phyloP scores from a whole-genome alignment of 805 yeast genomes.

The Zygoascus flipseniorum region DNA sequence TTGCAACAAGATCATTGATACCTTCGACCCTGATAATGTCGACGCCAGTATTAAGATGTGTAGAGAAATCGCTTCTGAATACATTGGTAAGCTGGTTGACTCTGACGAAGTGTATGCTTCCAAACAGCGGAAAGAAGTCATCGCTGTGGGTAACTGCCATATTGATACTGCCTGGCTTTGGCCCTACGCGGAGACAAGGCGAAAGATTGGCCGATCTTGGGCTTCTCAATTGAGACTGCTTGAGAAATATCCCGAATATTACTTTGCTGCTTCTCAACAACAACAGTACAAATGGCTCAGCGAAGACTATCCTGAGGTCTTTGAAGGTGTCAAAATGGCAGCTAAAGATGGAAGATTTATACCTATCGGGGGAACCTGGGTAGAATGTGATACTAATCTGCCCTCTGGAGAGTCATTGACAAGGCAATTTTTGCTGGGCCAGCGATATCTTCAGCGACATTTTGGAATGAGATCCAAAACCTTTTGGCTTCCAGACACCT shows the following conservation, averaged over 20 bases:
- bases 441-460: conserved; percentile 68
- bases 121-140: conserved; percentile 39
- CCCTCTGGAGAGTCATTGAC: conserved; percentile 90
- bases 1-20: conserved; percentile 76
- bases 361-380: conserved; percentile 97
- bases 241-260: conserved; percentile 85
- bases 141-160: conserved; percentile 89
- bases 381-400: conserved; percentile 90
- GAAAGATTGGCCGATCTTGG: conserved; percentile 93
- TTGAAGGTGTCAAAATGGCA: conserved; percentile 49
- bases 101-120: conserved; percentile 49
- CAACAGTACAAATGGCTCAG: conserved; percentile 93
- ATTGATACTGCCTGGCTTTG: conserved; percentile 98
- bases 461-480: conserved; percentile 69
- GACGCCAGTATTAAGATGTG: conserved; percentile 49
- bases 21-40: conserved; percentile 62
- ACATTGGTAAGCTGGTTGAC: conserved; percentile 59
- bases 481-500: conserved; percentile 96
- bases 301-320: conserved; percentile 78
- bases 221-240: conserved; percentile 80
- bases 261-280: conserved; percentile 91
- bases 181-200: conserved; percentile 97
- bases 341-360: conserved; percentile 67
- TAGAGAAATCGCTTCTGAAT: conserved; percentile 53
- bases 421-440: conserved; percentile 87